Evolutionary conservation across 2,329 filamentous ascomycete genomes (phyloP), one percentile per base, ranked within the genome.

Genomic region (Eutypella sp.): DNA sequence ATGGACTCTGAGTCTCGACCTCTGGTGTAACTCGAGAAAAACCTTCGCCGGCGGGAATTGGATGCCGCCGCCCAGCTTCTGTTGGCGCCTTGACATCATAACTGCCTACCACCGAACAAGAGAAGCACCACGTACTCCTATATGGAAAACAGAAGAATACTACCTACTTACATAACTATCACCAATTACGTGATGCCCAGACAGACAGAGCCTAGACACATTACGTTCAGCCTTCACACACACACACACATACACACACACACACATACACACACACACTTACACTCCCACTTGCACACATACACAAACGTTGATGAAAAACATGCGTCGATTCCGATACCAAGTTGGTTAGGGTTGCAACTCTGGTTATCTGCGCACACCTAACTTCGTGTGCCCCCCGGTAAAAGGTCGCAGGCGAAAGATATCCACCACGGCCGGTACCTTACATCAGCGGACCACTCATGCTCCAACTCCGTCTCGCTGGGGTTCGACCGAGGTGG

Each of bases 391-490:
- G n/a, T n/a, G n/a, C n/a, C n/a, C n/a, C n/a, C n/a, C n/a, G n/a
- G n/a, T n/a, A n/a, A n/a, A n/a, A n/a, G n/a, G n/a, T 47, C 49
- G 40, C 43, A 42, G 46, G 44, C 46, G 27, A n/a, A n/a, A n/a
- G n/a, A 50, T 50, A 52, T 50, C 55, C 52, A 55, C 49, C 49
- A 49, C 47, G 47, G 46, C 51, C 54, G 54, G 58, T 61, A 59
- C 58, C 58, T 61, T 60, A 59, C 58, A 60, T 56, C 48, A 52
- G 48, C 47, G 47, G 51, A 52, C 45, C 53, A 54, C 52, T 53
- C 48, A 55, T 53, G 54, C 56, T 52, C 54, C 54, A 48, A 51
- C 54, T 47, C 47, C 13, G 4, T 51, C 49, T 55, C 50, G 51
- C 47, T 51, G 53, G 56, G 54, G 55, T 49, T 53, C 34, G 41